Evolutionary conservation across 2,329 filamentous ascomycete genomes (phyloP).

Genomic region (Chalaropsis thielavioides): DNA sequence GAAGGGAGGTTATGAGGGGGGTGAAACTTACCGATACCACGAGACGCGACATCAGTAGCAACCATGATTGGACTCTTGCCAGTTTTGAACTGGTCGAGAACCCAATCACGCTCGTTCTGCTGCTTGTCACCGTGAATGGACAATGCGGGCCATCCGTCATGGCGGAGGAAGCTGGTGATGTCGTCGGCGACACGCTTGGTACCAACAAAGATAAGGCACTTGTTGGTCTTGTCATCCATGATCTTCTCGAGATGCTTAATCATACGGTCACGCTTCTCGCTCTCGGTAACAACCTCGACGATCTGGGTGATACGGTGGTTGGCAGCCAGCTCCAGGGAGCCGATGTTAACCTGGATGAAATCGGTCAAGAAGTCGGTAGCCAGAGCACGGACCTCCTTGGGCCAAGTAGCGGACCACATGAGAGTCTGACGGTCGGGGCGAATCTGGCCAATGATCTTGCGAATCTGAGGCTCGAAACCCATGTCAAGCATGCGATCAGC

Average conservation of each 20-base stretch:
- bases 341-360: slow-evolving; percentile 98
- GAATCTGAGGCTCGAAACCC: slow-evolving; percentile 99
- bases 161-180: slow-evolving; percentile 91
- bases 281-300: slow-evolving; percentile 88
- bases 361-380: slow-evolving; percentile 83
- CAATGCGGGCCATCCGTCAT: slow-evolving; percentile 93
- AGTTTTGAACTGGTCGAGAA: slow-evolving; percentile 98
- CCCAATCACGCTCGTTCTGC: slow-evolving; percentile 98
- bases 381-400: slow-evolving; percentile 90
- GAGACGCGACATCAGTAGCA: slow-evolving; percentile 97
- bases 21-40: slow-evolving; percentile 98
- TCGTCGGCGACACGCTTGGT: slow-evolving; percentile 95
- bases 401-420: slow-evolving; percentile 99
- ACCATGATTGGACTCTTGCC: slow-evolving; percentile 99
- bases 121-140: slow-evolving; percentile 99
- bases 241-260: slow-evolving; percentile 94
- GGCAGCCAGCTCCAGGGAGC: slow-evolving; percentile 87
- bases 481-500: slow-evolving; percentile 99
- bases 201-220: slow-evolving; percentile 86
- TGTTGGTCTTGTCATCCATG: slow-evolving; percentile 93
- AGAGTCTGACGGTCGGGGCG: slow-evolving; percentile 96
- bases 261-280: slow-evolving; percentile 96
- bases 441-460: slow-evolving; percentile 96
- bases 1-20: slow-evolving; percentile 22
- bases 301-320: slow-evolving; percentile 97